phyloP scores from a whole-genome alignment of 108 stramenopile genomes.

The Pseudonitzschia delicatissima region DNA sequence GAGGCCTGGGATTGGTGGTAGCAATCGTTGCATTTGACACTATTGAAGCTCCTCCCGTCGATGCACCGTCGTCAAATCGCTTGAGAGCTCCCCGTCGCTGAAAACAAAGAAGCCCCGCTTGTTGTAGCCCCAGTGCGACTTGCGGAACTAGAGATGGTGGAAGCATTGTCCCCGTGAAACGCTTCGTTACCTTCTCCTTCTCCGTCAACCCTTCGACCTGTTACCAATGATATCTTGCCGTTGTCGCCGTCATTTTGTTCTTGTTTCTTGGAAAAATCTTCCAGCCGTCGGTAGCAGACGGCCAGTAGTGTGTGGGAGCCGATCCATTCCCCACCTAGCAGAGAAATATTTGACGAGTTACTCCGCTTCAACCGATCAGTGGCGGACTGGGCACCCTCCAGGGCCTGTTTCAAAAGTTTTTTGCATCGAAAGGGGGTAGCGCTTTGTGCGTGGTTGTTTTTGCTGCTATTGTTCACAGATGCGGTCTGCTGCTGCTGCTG shows the following conservation, averaged over 20 bases:
- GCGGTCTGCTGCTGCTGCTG: not conserved
- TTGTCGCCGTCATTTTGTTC: not conserved
- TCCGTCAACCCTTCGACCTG: too few species aligned
- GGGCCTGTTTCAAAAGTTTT: slow-evolving; percentile 18
- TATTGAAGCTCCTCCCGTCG: too few species aligned
- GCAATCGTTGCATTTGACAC: too few species aligned
- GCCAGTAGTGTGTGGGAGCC: slow-evolving; percentile 10
- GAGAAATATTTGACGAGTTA: not conserved
- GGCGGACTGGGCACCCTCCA: not conserved
- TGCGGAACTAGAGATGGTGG: too few species aligned
- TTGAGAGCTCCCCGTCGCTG: too few species aligned
- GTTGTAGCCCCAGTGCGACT: too few species aligned
- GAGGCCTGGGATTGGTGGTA: not conserved
- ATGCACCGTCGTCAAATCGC: too few species aligned
- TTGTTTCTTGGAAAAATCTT: not conserved
- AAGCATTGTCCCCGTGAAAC: too few species aligned
- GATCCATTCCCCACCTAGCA: slow-evolving; percentile 14
- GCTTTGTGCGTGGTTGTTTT: not conserved
- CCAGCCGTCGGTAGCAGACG: slow-evolving; percentile 10
- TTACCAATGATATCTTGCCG: too few species aligned
- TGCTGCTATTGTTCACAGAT: not conserved
- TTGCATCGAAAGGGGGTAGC: slow-evolving; percentile 15
- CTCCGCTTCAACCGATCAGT: not conserved
- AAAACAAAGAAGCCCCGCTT: too few species aligned
- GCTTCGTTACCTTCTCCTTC: too few species aligned